phyloP scores from a whole-genome alignment of 371 early-diverging fungal species.

The Mycotypha africana region DNA sequence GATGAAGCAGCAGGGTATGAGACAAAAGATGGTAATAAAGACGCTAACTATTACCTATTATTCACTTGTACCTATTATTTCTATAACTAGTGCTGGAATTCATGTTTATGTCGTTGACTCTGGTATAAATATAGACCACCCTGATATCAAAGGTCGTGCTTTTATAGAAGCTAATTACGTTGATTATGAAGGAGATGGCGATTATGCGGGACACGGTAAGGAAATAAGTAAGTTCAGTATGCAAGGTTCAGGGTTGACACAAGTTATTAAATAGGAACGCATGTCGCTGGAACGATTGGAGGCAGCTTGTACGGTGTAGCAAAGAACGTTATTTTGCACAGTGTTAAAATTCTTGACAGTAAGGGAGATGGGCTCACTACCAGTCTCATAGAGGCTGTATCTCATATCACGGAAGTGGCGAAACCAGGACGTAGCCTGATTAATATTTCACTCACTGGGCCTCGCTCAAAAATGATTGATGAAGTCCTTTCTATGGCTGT shows the following conservation, averaged over 20 bases:
- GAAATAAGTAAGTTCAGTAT: too few species aligned
- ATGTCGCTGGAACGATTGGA: slow-evolving; percentile 61
- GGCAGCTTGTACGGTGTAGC: slow-evolving; percentile 60
- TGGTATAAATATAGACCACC: slow-evolving; percentile 65
- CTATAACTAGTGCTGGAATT: slow-evolving; percentile 53
- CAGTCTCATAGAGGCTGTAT: slow-evolving; percentile 25
- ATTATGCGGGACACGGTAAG: slow-evolving; percentile 52
- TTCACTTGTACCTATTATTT: not conserved
- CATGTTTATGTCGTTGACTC: slow-evolving; percentile 75
- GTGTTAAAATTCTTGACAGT: slow-evolving; percentile 60
- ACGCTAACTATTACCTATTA: not conserved
- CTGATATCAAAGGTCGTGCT: slow-evolving; percentile 84
- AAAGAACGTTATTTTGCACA: slow-evolving; percentile 52
- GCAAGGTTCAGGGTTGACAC: not conserved
- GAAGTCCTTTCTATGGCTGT: slow-evolving; percentile 41
- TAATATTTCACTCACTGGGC: slow-evolving; percentile 60
- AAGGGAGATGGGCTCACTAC: slow-evolving; percentile 44
- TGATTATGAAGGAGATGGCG: slow-evolving; percentile 29
- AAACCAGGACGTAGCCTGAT: slow-evolving; percentile 26
- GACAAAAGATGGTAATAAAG: too few species aligned
- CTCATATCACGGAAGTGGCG: slow-evolving; percentile 23
- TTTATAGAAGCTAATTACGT: slow-evolving; percentile 60
- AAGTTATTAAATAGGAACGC: slow-evolving; percentile 49
- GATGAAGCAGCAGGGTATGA: slow-evolving; percentile 45
- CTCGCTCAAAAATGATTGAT: slow-evolving; percentile 27